A percentile compares a stretch with the other conserved stretches of the same genome.
These are phyloP conservation scores for Carallia brachiata DNA, from an alignment of 345 rosid species.

Conservation along the genomic window DNA sequence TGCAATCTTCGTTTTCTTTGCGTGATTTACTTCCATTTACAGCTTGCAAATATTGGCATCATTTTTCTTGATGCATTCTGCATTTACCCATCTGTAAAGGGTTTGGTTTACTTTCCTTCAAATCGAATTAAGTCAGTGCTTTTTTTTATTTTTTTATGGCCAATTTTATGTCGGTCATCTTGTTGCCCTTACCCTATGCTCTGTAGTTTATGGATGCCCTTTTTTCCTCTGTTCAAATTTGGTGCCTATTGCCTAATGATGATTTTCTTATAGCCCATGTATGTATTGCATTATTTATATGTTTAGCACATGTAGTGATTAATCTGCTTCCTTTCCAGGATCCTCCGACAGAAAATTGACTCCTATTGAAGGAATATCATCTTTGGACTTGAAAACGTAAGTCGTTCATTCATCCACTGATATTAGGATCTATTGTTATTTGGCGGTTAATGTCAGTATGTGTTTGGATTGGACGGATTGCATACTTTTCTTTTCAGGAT, in stretches of 20 bases:
- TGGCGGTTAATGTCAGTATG: neutral
- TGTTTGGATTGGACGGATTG: slow-evolving; percentile 3
- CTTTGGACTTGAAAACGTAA: slow-evolving; percentile 74
- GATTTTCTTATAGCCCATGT: slow-evolving; percentile 9
- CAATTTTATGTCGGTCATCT: neutral
- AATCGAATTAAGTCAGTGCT: neutral
- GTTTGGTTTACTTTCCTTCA: no score
- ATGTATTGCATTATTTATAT: neutral
- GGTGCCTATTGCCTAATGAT: neutral
- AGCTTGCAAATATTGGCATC: neutral
- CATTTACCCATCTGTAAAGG: no score
- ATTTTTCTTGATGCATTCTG: neutral
- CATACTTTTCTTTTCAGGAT: neutral
- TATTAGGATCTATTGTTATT: neutral
- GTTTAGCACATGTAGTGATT: slow-evolving; percentile 4
- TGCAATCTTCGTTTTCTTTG: neutral
- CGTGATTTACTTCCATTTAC: neutral
- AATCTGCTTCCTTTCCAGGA: slow-evolving; percentile 41
- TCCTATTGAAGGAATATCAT: slow-evolving; percentile 57
- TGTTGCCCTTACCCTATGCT: neutral
- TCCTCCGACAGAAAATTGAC: slow-evolving; percentile 54
- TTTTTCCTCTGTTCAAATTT: neutral
- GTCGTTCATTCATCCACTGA: slow-evolving; percentile 19
- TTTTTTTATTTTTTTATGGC: neutral
- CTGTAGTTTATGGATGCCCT: neutral